Conservation (phyloP, 208 protist genomes). For the Crithidia bombi region DNA sequence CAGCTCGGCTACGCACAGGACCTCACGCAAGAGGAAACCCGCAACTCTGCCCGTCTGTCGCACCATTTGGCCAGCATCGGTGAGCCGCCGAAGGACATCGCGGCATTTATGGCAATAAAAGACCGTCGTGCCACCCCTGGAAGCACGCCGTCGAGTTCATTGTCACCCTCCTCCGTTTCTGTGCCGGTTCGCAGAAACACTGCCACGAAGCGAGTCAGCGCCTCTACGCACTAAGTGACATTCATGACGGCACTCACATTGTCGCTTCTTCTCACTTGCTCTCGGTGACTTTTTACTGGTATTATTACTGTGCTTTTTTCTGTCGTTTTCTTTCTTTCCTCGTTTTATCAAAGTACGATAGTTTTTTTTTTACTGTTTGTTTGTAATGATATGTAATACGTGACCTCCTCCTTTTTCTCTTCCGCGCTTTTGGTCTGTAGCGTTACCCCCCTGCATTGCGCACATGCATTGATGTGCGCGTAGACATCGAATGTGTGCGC, state of each 20-base stretch:
- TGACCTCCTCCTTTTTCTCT: neutral
- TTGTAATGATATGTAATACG: neutral
- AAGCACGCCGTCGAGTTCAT: neutral
- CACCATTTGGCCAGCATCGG: conserved; percentile 17
- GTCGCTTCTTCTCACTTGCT: too few relatives aligned
- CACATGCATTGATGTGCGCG: too few relatives aligned
- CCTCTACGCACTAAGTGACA: too few relatives aligned
- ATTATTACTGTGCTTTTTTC: too few relatives aligned
- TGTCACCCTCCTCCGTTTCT: neutral
- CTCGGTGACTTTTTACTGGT: too few relatives aligned
- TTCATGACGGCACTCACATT: too few relatives aligned
- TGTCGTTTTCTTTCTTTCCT: too few relatives aligned
- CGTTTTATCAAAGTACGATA: neutral
- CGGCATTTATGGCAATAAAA: conserved; percentile 12
- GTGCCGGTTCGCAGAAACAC: neutral
- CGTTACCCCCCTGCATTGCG: too few relatives aligned
- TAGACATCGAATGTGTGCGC: too few relatives aligned
- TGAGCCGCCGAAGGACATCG: conserved; percentile 14
- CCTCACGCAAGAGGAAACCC: conserved; percentile 24
- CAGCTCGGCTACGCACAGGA: conserved; percentile 14
- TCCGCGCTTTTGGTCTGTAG: too few relatives aligned
- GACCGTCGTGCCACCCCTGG: neutral
- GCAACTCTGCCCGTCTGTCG: conserved; percentile 23
- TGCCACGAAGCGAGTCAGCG: neutral
- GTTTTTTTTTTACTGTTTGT: neutral